Percentiles rank a stretch among this genome's conserved stretches.
These are phyloP conservation scores for Achaetomiella virescens DNA, from an alignment of 495 filamentous ascomycete genomes.

Conservation along the genomic window DNA sequence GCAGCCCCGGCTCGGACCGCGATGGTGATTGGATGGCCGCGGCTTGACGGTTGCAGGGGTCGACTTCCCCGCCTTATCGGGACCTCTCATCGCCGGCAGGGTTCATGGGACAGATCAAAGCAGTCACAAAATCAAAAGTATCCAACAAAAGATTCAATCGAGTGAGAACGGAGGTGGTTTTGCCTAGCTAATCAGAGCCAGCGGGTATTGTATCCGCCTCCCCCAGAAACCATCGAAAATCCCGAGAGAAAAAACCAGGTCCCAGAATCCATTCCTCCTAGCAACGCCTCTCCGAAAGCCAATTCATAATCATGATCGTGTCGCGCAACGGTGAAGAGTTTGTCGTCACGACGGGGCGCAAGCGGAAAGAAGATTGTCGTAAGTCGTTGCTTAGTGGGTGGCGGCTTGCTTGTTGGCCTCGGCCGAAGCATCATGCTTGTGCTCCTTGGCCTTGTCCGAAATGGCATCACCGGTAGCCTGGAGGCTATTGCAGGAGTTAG, in stretches of 20 bases:
- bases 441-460: constrained; percentile 52
- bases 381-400: constrained; percentile 44
- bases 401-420: constrained; percentile 53
- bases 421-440: constrained; percentile 47
- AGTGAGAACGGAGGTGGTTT: constrained; percentile 5
- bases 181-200: constrained; percentile 10
- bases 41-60: too few species aligned
- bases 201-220: constrained; percentile 10
- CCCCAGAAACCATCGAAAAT: background rate
- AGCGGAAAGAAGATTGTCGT: constrained; percentile 7
- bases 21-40: too few species aligned
- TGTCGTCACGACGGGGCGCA: constrained; percentile 5
- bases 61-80: too few species aligned
- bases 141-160: background rate
- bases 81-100: too few species aligned
- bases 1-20: too few species aligned
- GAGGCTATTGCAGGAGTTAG: constrained; percentile 32
- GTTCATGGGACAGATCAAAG: too few species aligned
- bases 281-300: constrained; percentile 9
- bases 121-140: background rate
- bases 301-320: constrained; percentile 1
- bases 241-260: background rate
- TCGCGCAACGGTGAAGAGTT: background rate
- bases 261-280: background rate
- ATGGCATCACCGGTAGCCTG: constrained; percentile 51